Evolutionary conservation across 352 stramenopile species (phyloP).

Genomic region (Pythium biforme): DNA sequence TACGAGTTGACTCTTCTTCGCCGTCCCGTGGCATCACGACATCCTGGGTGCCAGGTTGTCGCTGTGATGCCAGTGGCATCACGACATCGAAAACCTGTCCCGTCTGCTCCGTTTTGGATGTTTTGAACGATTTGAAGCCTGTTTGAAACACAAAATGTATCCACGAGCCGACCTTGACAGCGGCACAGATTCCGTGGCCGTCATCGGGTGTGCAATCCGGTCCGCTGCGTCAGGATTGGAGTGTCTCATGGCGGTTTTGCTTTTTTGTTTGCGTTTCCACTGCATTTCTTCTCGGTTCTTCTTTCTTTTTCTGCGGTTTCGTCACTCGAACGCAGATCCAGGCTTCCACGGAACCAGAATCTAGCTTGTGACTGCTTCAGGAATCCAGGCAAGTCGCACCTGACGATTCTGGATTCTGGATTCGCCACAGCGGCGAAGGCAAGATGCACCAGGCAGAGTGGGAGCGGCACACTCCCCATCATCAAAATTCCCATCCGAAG

Average conservation of each 20-base stretch:
- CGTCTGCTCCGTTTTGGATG: not conserved
- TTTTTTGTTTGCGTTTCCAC: not conserved
- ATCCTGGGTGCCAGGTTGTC: conserved; percentile 3
- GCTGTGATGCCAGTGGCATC: conserved; percentile 26
- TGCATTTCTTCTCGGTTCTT: not conserved
- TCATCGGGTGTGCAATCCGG: conserved; percentile 5
- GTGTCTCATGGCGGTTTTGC: conserved; percentile 9
- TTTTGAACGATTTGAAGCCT: not conserved
- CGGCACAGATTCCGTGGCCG: not conserved
- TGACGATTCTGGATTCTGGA: not conserved
- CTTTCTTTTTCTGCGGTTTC: conserved; percentile 3
- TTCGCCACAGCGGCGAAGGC: not conserved
- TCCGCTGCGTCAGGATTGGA: not conserved
- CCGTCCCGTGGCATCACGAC: conserved; percentile 15
- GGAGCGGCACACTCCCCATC: not conserved
- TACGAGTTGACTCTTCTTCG: conserved; percentile 15
- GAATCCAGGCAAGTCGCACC: not conserved
- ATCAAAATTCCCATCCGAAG: no score
- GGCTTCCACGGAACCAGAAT: conserved; percentile 1
- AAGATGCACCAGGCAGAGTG: not conserved
- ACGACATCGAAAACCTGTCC: conserved; percentile 16
- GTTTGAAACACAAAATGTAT: conserved; percentile 15
- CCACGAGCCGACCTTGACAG: not conserved
- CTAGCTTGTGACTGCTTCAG: not conserved
- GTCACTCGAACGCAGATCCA: not conserved